Evolutionary conservation across 371 early-diverging fungal genomes (phyloP), one percentile per base, ranked within the genome.

Genomic region (Lichtheimia corymbifera): DNA sequence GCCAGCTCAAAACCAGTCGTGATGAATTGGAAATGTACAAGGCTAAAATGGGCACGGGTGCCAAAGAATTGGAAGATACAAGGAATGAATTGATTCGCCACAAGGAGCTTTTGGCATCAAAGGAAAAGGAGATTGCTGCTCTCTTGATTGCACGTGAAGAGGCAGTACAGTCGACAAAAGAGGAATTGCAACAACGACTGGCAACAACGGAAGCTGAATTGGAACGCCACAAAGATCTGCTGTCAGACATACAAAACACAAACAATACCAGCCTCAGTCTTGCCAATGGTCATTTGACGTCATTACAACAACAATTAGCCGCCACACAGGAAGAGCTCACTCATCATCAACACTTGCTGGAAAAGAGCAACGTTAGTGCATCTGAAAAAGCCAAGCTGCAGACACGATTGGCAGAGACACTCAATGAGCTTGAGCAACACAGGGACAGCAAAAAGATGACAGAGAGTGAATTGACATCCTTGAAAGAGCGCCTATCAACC

Each of bases 81-180:
- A 4, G 5, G 15, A 20, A n/a, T 47, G 47, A 47, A 18, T n/a
- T 20, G 47, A n/a, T 47, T 20, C n/a, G 20, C 1, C 18, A 27
- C 7, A 35, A 24, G 12, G 35, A 53, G 28, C 14, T 20, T 25
- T 43, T 53, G 24, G 55, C 41, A 40, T 54, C 47, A 47, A 53
- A 22, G 17, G 12, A 27, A 42, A 40, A 22, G 47, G 24, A 2
- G 47, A 44, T 18, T 9, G 14, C 15, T 49, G 35, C 35, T 9
- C 35, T 35, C 11, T 9, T 35, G 9, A 11, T 35, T 35, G 35
- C 35, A 35, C 35, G 35, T 53, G 30, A 28, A 55, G 18, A 28
- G 18, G 20, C 54, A 28, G 28, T 53, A 24, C 22, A 61, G 55
- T 54, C 27, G 49, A 14, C 50, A 43, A 54, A 18, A 35, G 35